Evolutionary conservation across 805 yeast genomes (phyloP).

Genomic region (Candida sakaeoensis): DNA sequence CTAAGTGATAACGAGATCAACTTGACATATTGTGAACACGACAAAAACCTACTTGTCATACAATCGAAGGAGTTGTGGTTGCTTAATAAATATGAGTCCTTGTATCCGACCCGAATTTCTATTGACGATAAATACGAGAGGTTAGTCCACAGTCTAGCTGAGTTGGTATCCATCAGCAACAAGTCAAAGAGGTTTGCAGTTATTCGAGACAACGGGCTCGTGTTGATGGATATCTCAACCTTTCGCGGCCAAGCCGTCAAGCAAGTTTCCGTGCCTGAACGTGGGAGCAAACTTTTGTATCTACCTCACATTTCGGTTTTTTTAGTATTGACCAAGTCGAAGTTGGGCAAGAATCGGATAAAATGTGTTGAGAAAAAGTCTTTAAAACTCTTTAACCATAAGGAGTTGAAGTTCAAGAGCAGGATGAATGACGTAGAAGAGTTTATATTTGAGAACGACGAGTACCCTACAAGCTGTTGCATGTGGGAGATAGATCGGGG

Average conservation of each 20-base stretch:
- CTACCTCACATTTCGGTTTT: slow-evolving; percentile 26
- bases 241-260: slow-evolving; percentile 21
- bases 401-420: slow-evolving; percentile 18
- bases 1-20: slow-evolving; percentile 25
- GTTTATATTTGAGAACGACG: slow-evolving; percentile 22
- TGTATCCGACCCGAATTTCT: slow-evolving; percentile 26
- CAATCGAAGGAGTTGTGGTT: slow-evolving; percentile 30
- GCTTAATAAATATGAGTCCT: slow-evolving; percentile 23
- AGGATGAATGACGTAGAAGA: slow-evolving; percentile 8
- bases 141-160: slow-evolving; percentile 14
- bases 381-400: slow-evolving; percentile 19
- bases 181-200: slow-evolving; percentile 4
- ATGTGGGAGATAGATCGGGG: slow-evolving; percentile 35
- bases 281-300: slow-evolving; percentile 29
- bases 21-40: slow-evolving; percentile 9
- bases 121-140: slow-evolving; percentile 36
- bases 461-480: slow-evolving; percentile 27
- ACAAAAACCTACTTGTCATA: slow-evolving; percentile 19
- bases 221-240: slow-evolving; percentile 22
- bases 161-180: background rate
- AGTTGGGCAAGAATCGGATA: slow-evolving; percentile 21
- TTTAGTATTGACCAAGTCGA: slow-evolving; percentile 28
- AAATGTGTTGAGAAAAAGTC: slow-evolving; percentile 32
- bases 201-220: slow-evolving; percentile 36
- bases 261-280: slow-evolving; percentile 30